These are phyloP conservation scores for Ceratocystiopsis minuta DNA, from an alignment of 2,329 filamentous ascomycete genomes.

Conservation along the genomic window DNA sequence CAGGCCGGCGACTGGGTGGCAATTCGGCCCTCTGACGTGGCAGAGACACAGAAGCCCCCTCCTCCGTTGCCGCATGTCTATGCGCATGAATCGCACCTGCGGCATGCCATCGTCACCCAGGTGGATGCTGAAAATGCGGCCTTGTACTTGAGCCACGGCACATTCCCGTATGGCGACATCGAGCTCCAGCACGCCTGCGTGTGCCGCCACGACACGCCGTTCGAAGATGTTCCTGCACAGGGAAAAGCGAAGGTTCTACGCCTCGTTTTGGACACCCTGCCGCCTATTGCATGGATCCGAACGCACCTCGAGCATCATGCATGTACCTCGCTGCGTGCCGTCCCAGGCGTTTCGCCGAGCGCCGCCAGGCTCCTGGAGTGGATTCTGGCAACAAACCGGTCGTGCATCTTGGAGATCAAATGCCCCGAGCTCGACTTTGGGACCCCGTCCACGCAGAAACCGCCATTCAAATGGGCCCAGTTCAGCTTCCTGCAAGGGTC, in stretches of 20 bases:
- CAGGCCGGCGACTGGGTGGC: constrained; percentile 3
- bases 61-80: no score
- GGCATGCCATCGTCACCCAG: not conserved
- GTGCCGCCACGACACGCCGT: constrained; percentile 20
- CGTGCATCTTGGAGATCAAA: constrained; percentile 65
- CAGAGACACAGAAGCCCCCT: no score
- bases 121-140: constrained; percentile 10
- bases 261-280: constrained; percentile 38
- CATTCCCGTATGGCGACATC: not conserved
- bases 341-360: constrained; percentile 41
- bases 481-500: constrained; percentile 80
- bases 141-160: constrained; percentile 3
- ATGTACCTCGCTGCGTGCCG: constrained; percentile 22
- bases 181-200: not conserved
- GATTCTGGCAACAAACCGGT: constrained; percentile 80
- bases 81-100: not conserved
- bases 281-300: constrained; percentile 40
- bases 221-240: constrained; percentile 34
- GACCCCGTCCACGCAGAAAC: no score
- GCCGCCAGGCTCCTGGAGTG: constrained; percentile 57
- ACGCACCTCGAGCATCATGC: constrained; percentile 24
- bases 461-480: constrained; percentile 53
- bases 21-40: not conserved
- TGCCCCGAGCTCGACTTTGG: constrained; percentile 9
- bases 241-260: constrained; percentile 32